These are phyloP conservation scores for Cadophora luteo-olivacea DNA, from an alignment of 2,329 filamentous ascomycete genomes.

Conservation along the genomic window DNA sequence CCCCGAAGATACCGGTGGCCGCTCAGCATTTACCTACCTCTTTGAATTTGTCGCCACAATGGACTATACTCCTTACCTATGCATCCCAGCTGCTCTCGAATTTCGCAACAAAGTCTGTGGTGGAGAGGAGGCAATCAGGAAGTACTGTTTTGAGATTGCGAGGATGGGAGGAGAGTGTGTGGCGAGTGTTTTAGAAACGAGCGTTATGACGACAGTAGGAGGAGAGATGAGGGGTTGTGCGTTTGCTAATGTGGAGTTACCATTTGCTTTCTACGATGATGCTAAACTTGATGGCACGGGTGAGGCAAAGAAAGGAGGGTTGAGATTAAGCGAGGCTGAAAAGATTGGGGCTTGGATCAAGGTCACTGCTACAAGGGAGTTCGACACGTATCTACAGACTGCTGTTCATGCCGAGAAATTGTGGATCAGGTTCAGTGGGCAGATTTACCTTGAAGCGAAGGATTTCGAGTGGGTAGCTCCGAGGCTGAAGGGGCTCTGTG, in stretches of 20 bases:
- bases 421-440: conserved; percentile 78
- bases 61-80: conserved; percentile 75
- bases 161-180: conserved; percentile 65
- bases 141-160: conserved; percentile 69
- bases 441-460: conserved; percentile 78
- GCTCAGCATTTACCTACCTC: conserved; percentile 63
- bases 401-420: conserved; percentile 62
- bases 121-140: conserved; percentile 72
- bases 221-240: conserved; percentile 68
- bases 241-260: conserved; percentile 77
- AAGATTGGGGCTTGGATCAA: conserved; percentile 63
- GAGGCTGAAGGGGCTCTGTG: conserved; percentile 52
- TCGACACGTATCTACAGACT: conserved; percentile 69
- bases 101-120: conserved; percentile 74
- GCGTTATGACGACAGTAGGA: conserved; percentile 70
- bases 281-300: conserved; percentile 6
- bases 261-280: conserved; percentile 52
- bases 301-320: conserved; percentile 21
- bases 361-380: conserved; percentile 52
- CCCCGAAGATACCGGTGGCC: conserved; percentile 49
- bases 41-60: conserved; percentile 82
- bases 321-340: conserved; percentile 50
- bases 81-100: conserved; percentile 73
- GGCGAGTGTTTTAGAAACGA: conserved; percentile 70
- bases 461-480: conserved; percentile 77